Evolutionary conservation across 2,329 filamentous ascomycete genomes (phyloP).

Genomic region (Shiraia sp.): DNA sequence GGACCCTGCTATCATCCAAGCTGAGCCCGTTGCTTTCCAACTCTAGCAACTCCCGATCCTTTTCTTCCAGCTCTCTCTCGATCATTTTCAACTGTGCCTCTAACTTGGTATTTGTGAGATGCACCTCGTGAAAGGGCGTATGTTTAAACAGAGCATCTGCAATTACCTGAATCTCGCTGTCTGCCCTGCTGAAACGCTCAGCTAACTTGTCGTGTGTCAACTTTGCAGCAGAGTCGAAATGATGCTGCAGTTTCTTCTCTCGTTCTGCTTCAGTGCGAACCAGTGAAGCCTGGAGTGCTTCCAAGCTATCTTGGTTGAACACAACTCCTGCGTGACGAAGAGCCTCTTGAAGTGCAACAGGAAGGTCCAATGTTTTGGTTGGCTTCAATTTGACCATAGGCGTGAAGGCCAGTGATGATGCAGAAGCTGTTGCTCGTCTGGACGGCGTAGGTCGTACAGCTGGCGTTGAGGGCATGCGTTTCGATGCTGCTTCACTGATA

Average conservation of each 20-base stretch:
- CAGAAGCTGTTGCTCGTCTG: conserved; percentile 27
- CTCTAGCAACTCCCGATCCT: conserved; percentile 45
- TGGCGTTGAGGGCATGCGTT: conserved; percentile 27
- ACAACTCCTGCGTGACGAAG: conserved; percentile 39
- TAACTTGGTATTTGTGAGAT: conserved; percentile 26
- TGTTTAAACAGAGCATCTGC: conserved; percentile 45
- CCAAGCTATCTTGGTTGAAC: conserved; percentile 32
- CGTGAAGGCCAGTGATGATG: conserved; percentile 28
- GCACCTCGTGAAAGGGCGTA: conserved; percentile 34
- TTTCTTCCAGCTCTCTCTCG: conserved; percentile 42
- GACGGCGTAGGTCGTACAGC: conserved; percentile 17
- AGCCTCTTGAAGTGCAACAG: conserved; percentile 38
- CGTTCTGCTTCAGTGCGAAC: conserved; percentile 36
- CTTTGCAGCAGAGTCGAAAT: conserved; percentile 37
- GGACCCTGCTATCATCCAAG: conserved; percentile 34
- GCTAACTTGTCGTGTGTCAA: conserved; percentile 40
- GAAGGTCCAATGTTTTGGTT: conserved; percentile 30
- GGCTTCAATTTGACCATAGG: conserved; percentile 36
- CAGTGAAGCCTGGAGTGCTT: conserved; percentile 33
- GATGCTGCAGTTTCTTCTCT: conserved; percentile 37
- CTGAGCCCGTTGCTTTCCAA: conserved; percentile 38
- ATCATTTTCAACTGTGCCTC: conserved; percentile 40
- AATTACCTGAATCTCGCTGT: conserved; percentile 43
- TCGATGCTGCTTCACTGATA: conserved; percentile 26
- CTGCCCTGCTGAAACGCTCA: conserved; percentile 42